Base-by-base conservation (phyloP, 495 filamentous ascomycete genomes). In the Daldinia decipiens region DNA sequence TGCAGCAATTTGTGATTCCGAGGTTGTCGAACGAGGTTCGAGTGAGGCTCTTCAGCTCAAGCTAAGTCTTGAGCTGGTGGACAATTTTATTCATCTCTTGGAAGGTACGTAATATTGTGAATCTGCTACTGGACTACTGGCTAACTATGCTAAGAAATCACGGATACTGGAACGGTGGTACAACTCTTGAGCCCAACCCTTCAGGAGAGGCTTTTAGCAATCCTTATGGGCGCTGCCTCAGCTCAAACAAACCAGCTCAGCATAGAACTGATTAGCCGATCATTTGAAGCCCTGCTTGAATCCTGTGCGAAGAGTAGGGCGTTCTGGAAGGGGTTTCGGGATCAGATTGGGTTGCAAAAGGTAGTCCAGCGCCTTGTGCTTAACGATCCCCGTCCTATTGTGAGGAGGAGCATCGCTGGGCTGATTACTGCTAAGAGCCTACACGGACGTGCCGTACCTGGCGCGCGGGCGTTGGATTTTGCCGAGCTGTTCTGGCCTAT, bases 231-330 rank as follows among this genome's bases (percentile, higher is more conserved):
- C 19, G 74, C 73, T 9, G 76, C 67, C 11, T 55, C 62, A 1
- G 63, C 73, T 11, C 29, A 70, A 32, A 74, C 74, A 15, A 70
- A 76, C 21, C 73, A 76, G 34, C 66, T 74, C 34, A 75, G 81
- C 19, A 64, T 83, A 50, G 69, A 79, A 79, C 72, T 87, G 74
- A 69, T 88, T 4, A 75, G 81, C 51, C 73, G 84, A 43, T 85
- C 85, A 29, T 89, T 93, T 57, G 85, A 87, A 13, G 81, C 88
- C 12, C 79, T 94, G 3, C 78, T 93, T 0, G 88, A 92, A 74
- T 87, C 83, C 15, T 92, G 89, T 45, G 78, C 88, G 12, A 83
- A 87, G 51, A 90, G 87, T 58, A 65, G 77, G 11, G 61, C 71
- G 0, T 85, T 93, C 67, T 92, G 91, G 90, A 62, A 74, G 3